Evolutionary conservation across 306 rosid genomes (phyloP).

Genomic region (Medicago arabica): DNA sequence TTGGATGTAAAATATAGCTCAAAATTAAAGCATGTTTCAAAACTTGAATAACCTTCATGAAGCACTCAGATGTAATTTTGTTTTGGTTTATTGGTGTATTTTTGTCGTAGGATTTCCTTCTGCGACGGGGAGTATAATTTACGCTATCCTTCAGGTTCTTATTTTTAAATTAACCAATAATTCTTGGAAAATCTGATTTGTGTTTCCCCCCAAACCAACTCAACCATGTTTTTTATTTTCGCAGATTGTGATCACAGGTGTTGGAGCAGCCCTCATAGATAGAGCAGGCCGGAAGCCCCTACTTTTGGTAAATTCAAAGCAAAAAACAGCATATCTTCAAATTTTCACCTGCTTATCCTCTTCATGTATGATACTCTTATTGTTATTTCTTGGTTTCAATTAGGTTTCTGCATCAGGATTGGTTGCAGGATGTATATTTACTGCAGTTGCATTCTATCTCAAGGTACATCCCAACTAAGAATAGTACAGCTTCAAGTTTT

Average conservation of each 20-base stretch:
- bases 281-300: slow-evolving; percentile 87
- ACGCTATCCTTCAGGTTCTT: slow-evolving; percentile 79
- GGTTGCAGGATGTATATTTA: slow-evolving; percentile 62
- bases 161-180: slow-evolving; percentile 19
- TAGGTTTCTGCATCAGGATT: slow-evolving; percentile 79
- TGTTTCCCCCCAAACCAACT: slow-evolving; percentile 2
- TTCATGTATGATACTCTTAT: slow-evolving; percentile 31
- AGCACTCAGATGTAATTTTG: slow-evolving; percentile 13
- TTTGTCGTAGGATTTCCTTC: slow-evolving; percentile 69
- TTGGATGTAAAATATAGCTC: neutral
- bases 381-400: slow-evolving; percentile 43
- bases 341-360: slow-evolving; percentile 15
- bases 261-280: slow-evolving; percentile 72
- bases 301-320: slow-evolving; percentile 57
- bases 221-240: slow-evolving; percentile 25
- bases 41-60: neutral
- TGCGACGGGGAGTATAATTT: slow-evolving; percentile 61
- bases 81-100: slow-evolving; percentile 18
- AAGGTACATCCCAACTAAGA: slow-evolving; percentile 56
- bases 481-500: slow-evolving; percentile 17
- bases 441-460: slow-evolving; percentile 77
- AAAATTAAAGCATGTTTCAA: neutral
- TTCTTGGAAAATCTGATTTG: slow-evolving; percentile 5
- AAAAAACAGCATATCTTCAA: slow-evolving; percentile 3
- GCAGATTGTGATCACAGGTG: slow-evolving; percentile 69